Evolutionary conservation across 2,329 filamentous ascomycete genomes (phyloP).

Genomic region (Ascochyta clinopodiicola): DNA sequence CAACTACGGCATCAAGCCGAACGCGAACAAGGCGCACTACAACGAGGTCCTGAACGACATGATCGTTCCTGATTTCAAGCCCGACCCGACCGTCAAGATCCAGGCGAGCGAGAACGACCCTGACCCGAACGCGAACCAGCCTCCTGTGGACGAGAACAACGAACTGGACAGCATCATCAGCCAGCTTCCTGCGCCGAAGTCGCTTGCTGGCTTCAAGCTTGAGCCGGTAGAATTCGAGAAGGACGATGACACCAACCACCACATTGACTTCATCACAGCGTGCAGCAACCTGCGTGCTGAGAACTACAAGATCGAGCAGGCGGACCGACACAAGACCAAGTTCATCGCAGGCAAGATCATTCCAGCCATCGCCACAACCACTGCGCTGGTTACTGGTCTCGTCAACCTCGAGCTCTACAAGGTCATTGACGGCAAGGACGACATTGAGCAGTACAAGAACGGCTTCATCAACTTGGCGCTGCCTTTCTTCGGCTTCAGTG

Average conservation of each 20-base stretch:
- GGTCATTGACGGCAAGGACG: conserved; percentile 92
- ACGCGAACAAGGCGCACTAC: conserved; percentile 74
- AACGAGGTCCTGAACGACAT: conserved; percentile 83
- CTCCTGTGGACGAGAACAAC: conserved; percentile 72
- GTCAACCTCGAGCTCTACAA: conserved; percentile 95
- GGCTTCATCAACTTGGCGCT: conserved; percentile 96
- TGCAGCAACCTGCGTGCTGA: conserved; percentile 95
- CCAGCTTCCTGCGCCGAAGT: conserved; percentile 78
- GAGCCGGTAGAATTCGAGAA: conserved; percentile 97
- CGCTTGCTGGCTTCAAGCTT: conserved; percentile 85
- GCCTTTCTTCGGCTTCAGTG: conserved; percentile 98
- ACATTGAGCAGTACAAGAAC: conserved; percentile 99
- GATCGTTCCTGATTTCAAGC: conserved; percentile 94
- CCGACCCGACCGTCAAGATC: conserved; percentile 91
- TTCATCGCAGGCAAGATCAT: conserved; percentile 99
- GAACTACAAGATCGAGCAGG: conserved; percentile 95
- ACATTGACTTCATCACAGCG: conserved; percentile 98
- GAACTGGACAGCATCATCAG: conserved; percentile 76
- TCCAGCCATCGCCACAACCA: conserved; percentile 96
- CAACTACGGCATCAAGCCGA: conserved; percentile 96
- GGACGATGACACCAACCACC: conserved; percentile 96
- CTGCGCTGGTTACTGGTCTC: conserved; percentile 90
- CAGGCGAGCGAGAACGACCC: conserved; percentile 95
- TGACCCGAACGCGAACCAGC: conserved; percentile 77
- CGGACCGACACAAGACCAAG: conserved; percentile 97